phyloP scores from a whole-genome alignment of 352 stramenopile species.

The Phytophthora citrophthora region DNA sequence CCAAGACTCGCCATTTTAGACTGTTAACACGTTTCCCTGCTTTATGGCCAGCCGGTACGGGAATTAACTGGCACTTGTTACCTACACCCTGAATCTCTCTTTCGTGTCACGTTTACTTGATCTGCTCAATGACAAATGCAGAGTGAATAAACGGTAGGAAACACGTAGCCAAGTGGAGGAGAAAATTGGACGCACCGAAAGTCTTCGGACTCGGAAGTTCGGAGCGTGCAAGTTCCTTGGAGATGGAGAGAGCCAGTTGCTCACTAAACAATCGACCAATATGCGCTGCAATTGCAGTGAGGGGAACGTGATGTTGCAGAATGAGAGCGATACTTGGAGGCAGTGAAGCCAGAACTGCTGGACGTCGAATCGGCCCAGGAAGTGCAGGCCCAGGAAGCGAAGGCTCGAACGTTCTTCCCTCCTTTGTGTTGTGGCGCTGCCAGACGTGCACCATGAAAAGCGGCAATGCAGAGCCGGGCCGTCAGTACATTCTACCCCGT shows the following conservation, averaged over 20 bases:
- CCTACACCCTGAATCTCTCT: constrained; percentile 15
- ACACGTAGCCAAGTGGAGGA: constrained; percentile 3
- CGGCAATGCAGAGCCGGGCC: no score
- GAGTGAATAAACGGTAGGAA: no score
- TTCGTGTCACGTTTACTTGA: neutral
- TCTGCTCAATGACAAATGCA: neutral
- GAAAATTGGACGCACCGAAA: neutral
- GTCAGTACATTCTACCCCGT: constrained; percentile 3
- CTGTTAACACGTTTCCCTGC: neutral
- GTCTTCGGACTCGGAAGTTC: neutral
- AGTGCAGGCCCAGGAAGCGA: constrained; percentile 2
- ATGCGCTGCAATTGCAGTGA: neutral
- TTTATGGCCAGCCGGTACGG: neutral
- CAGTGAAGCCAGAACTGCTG: constrained; percentile 6
- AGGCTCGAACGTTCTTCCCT: constrained; percentile 14
- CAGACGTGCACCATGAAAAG: constrained; percentile 7
- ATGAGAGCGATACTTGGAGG: neutral
- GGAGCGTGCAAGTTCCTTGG: neutral
- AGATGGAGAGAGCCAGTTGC: constrained; percentile 20
- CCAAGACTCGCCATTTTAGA: constrained; percentile 15
- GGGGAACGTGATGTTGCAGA: neutral
- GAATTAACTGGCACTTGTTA: constrained; percentile 6
- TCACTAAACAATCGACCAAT: neutral
- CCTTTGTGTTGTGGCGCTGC: constrained; percentile 22
- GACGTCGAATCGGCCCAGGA: constrained; percentile 1